Base-by-base conservation (phyloP, 2,329 filamentous ascomycete genomes). In the Ophioceras dolichostomum region DNA sequence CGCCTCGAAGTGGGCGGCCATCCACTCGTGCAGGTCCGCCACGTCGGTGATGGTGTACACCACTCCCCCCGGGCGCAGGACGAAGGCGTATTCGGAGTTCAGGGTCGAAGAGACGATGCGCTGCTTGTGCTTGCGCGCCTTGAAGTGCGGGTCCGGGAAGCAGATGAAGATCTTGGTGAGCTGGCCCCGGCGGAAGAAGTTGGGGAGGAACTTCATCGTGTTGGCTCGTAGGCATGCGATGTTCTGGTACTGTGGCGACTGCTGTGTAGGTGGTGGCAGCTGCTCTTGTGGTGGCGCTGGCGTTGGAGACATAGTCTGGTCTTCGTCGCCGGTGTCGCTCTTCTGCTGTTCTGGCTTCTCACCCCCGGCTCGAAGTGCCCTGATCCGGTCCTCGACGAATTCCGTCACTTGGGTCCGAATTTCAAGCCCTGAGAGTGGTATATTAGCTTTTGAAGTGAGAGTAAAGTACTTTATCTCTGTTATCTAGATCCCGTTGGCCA, bases 191-290 rank as follows among this genome's bases (percentile, higher is more conserved):
- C 62, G 65, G 67, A 98, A 96, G 68, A 95, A 94, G 55, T 98
- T 96, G 43, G 93, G 89, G n/a, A 98, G 67, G 59, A 96, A 98
- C 58, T 98, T 98, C 91, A 98, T 98, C 5, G 86, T 85, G 64
- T 98, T 98, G 46, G 85, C 84, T 43, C 91, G 80, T 34, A 98
- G 67, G 54, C 86, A 93, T 24, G 83, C 79, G 38, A 89, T 80
- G 57, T 98, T 98, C 53, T 93, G 81, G 57, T 86, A 96, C 33
- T 64, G 58, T 36, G 61, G 58, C 20, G 56, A 54, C 5, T 64
- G 62, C 22, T 26, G 5, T 62, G 13, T 16, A 5, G 14, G 35
- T 10, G 7, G 32, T 14, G 16, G 29, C 13, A 2, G 34, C 27
- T 7, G 34, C 5, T 9, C 29, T 17, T 4, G 35, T 14, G 10